Base-by-base conservation (phyloP, 805 yeast species). In the Grigorovia jiainica region DNA sequence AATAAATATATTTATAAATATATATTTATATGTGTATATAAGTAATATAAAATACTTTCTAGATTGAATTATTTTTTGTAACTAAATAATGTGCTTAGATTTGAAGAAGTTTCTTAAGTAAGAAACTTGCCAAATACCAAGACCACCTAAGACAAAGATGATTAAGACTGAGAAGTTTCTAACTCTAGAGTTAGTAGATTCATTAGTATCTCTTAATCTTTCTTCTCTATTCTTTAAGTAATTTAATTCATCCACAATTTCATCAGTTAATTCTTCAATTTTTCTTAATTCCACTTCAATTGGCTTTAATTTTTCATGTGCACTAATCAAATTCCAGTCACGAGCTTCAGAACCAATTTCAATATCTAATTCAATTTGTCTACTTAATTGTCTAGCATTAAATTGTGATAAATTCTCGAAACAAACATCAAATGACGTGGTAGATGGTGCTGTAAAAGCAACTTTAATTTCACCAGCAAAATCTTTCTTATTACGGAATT, bases 281-380 rank as follows among this genome's bases (percentile, higher is more conserved):
- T 82, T 80, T 64, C 92, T 82, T 61, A 92, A 72, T 55, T 86
- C 94, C 43, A 89, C 79, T 66, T 92, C 98, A 39, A 82, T 77
- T 4, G 98, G 97, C 66, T 83, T 85, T 63, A 92, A 78, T 61
- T 87, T 86, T 64, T 92, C 97, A 36, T 83, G 76, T 37, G 95
- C 89, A 69, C 89, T 96, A 48, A 89, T 71, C 19, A 87, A 86
- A 60, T 87, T 87, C 97, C 97, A 92, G 67, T 92, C 97, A 65
- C 97, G 82, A 34, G 97, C 98, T 55, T 87, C 85, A 40, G 97
- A 85, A 35, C 98, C 98, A 47, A 87, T 79, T 64, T 92, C 97
- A 45, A 92, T 81, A 49, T 89, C 97, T 55, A 92, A 70, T 57
- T 87, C 96, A 53, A 92, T 69, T 41, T 81, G 81, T 63, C 97